A percentile compares a stretch with the other conserved stretches of the same genome.
Conservation (phyloP, 2,329 filamentous ascomycete species). For the Fusarium buharicum region DNA sequence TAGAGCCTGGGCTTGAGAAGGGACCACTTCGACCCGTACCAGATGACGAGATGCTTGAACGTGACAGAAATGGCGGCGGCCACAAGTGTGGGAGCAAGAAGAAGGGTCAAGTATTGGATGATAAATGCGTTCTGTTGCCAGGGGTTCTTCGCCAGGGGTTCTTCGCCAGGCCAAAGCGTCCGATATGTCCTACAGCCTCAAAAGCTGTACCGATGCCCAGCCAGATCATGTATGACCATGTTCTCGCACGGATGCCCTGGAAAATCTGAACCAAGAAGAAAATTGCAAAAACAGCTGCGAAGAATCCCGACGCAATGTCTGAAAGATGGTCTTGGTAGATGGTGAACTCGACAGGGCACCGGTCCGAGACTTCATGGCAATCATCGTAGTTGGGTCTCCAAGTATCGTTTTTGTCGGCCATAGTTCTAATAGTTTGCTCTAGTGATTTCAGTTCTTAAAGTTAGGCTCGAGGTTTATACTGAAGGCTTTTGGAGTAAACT, state of each 20-base stretch:
- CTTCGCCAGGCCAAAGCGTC: constrained; percentile 50
- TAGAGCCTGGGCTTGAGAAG: constrained; percentile 56
- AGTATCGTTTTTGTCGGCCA: constrained; percentile 17
- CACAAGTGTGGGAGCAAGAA: constrained; percentile 56
- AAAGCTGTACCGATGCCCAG: constrained; percentile 51
- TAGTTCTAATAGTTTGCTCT: background rate
- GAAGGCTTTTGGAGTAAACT: background rate
- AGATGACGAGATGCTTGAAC: constrained; percentile 57
- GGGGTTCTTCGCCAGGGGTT: constrained; percentile 54
- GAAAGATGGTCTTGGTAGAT: constrained; percentile 42
- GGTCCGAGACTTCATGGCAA: constrained; percentile 38
- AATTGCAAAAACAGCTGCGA: constrained; percentile 51
- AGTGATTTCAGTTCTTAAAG: background rate
- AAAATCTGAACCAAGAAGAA: constrained; percentile 48
- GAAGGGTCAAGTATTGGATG: constrained; percentile 54
- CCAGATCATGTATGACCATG: constrained; percentile 54
- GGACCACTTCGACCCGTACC: constrained; percentile 55
- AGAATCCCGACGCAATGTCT: constrained; percentile 41
- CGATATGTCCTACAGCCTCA: constrained; percentile 56
- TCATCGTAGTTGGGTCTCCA: constrained; percentile 25
- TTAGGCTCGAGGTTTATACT: background rate
- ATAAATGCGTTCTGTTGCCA: constrained; percentile 55
- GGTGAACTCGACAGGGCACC: constrained; percentile 41
- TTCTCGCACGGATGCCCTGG: constrained; percentile 49
- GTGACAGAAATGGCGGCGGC: constrained; percentile 60